Evolutionary conservation across 2,329 filamentous ascomycete species (phyloP).

Genomic region (Arthrocladium fulminans): DNA sequence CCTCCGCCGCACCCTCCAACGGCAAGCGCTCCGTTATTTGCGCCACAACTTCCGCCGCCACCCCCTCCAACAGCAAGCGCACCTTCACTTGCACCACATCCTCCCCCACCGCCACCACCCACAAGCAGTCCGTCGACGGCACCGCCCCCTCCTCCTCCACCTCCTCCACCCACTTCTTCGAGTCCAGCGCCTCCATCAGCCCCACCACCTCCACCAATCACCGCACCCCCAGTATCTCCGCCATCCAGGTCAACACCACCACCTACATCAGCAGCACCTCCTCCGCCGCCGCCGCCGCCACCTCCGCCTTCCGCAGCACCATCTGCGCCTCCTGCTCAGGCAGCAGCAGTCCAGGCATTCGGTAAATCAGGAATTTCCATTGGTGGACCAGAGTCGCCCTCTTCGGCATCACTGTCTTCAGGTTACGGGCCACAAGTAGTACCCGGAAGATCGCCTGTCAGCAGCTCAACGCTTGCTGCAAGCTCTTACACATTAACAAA

Average conservation of each 20-base stretch:
- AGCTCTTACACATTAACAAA: conserved; percentile 68
- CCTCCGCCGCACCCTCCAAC: conserved; percentile 35
- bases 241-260: conserved; percentile 32
- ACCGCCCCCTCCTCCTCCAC: conserved; percentile 35
- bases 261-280: conserved; percentile 32
- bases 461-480: conserved; percentile 60
- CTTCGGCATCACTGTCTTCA: conserved; percentile 33
- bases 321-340: conserved; percentile 35
- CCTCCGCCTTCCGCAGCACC: conserved; percentile 35
- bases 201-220: conserved; percentile 34
- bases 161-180: conserved; percentile 32
- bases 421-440: conserved; percentile 36
- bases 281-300: conserved; percentile 40
- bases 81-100: conserved; percentile 39
- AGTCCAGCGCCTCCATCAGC: conserved; percentile 32
- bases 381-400: conserved; percentile 35
- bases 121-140: conserved; percentile 36
- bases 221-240: conserved; percentile 39
- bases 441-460: conserved; percentile 33
- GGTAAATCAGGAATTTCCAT: conserved; percentile 28
- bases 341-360: conserved; percentile 51
- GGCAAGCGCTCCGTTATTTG: conserved; percentile 33
- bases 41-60: conserved; percentile 35
- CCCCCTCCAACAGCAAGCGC: conserved; percentile 33
- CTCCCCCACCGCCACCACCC: conserved; percentile 34